Percentiles rank a stretch among this genome's conserved stretches.
phyloP scores from a whole-genome alignment of 257 asterid species.

The Solanum lycopersicoides region DNA sequence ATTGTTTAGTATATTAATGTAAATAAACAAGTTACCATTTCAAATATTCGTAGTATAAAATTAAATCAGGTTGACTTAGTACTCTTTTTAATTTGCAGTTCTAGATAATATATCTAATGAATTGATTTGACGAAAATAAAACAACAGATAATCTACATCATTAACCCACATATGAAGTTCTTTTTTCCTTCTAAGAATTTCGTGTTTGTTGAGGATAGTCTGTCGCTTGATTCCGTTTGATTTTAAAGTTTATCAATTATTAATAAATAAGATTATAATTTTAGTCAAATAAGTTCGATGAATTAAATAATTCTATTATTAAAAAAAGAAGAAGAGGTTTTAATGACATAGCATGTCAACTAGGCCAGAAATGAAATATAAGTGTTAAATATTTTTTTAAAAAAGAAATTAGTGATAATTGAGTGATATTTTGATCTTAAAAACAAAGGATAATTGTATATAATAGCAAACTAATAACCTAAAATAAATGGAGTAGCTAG shows the following conservation, averaged over 20 bases:
- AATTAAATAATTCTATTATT: no score
- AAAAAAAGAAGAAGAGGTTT: neutral
- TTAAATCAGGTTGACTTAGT: neutral
- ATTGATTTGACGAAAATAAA: neutral
- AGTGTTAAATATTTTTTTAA: no score
- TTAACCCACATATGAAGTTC: neutral
- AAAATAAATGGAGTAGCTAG: no score
- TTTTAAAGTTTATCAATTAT: no score
- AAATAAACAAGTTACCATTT: neutral
- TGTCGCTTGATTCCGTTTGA: fast-evolving
- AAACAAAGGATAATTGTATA: no score
- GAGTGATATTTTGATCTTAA: no score
- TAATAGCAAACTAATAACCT: no score
- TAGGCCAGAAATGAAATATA: neutral
- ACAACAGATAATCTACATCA: neutral
- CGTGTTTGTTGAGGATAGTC: neutral
- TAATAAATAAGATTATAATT: no score
- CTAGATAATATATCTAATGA: neutral
- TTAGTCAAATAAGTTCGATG: neutral
- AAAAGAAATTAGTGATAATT: no score
- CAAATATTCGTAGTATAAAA: neutral
- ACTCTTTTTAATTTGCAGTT: neutral
- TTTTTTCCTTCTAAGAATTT: neutral
- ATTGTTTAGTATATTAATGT: no score
- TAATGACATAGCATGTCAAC: neutral